Base-by-base conservation (phyloP, 805 yeast genomes). In the Priceomyces medius region DNA sequence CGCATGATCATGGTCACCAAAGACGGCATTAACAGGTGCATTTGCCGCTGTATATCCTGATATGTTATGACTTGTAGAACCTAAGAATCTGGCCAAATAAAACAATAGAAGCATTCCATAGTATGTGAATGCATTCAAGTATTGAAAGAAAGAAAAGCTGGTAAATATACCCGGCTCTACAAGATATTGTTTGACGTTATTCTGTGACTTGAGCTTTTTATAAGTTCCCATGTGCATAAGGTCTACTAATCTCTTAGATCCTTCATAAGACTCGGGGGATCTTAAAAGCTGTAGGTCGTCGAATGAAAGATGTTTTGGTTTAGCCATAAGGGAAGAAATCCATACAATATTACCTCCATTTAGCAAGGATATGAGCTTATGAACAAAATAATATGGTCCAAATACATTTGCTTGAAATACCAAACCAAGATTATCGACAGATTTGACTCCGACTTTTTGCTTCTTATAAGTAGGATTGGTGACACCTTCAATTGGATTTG, bases 391-490 rank as follows among this genome's bases (percentile, higher is more conserved):
- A 66, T 86, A 90, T 2, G 98, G 98, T 0, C 96, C 96, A 65
- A 93, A 88, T n/a, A 91, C 96, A 58, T 93, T 93, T 4, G 93
- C 95, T 63, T 93, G 96, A 68, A 91, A 93, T 3, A 89, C 88
- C 21, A 85, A 66, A 1, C 98, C 97, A 71, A 91, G 52, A 0
- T 79, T 89, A 62, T 93, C 99, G 14, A 55, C 59, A 1, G 96
- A 79, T 54, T 76, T 80, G 19, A 83, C 81, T 3, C 97, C 97
- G 13, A 79, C 73, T 43, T 76, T 73, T 69, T 93, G 98, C 28
- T 85, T 74, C 63, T 91, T 89, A 65, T 86, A 90, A 1, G 81
- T 80, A 7, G 97, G 97, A 44, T 77, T 80, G 0, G 98, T 93
- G n/a, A 84, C 91, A 2, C 93, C 93, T 35, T 79, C 78, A 20